Base-by-base conservation (phyloP, 2,329 filamentous ascomycete genomes). In the Aspergillus melleus region DNA sequence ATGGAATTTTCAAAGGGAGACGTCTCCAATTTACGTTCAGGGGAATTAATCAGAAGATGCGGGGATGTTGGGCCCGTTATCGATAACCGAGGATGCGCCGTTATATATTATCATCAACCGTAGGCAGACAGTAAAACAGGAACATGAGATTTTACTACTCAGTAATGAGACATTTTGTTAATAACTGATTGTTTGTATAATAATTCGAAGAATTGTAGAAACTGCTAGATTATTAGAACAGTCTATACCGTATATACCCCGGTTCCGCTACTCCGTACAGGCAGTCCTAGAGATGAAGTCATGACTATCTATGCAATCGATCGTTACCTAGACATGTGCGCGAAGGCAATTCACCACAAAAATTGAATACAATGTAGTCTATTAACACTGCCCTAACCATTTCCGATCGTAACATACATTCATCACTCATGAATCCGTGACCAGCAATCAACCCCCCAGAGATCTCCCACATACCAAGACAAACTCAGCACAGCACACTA, bases 51-150 rank as follows among this genome's bases (percentile, higher is more conserved):
- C 6, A 29, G 26, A 29, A 22, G 30, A 53, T 63, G 62, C 61
- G 62, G 61, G 60, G 61, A 62, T 47, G 49, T 30, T 46, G 19
- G 47, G 49, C 44, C 36, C 24, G 49, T 61, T 63, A 63, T 63
- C 61, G 61, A 61, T 63, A 61, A 59, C 61, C 61, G 61, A 63
- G 42, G 59, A 53, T 56, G 29, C 20, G 30, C 14, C 3, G 14
- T 6, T 42, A 42, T 42, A 42, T 42, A 42, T 42, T 42, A 1
- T 42, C 36, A 42, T 42, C 36, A n/a, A 4, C 11, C 14, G 32
- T 16, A 6, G 32, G 32, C 8, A 12, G 11, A 36, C 3, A 36
- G 32, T 12, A 5, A 5, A 12, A 36, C 4, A 36, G 10, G 8
- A 3, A 29, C 8, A 29, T 29, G 2, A 29, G 26, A 29, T 29